Evolutionary conservation across 306 rosid species (phyloP).

Genomic region (Acacia confusa): DNA sequence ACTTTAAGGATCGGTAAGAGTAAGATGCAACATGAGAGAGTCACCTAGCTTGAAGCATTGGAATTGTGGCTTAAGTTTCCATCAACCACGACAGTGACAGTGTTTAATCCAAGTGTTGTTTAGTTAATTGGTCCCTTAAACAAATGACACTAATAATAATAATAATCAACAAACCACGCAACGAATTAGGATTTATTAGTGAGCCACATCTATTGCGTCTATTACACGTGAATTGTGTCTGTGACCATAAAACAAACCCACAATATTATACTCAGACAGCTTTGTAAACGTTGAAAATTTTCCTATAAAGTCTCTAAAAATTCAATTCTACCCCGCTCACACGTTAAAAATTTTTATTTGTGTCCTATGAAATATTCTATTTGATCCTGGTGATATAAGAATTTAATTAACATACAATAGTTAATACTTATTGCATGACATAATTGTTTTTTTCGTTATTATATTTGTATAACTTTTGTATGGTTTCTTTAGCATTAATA

Average conservation of each 20-base stretch:
- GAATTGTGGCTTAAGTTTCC: not conserved
- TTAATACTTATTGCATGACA: not conserved
- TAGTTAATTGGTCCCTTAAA: not conserved
- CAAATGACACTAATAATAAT: not conserved
- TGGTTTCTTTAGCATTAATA: too few species aligned
- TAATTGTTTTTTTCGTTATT: too few species aligned
- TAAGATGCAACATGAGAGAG: not conserved
- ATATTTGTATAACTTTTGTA: too few species aligned
- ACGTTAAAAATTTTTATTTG: too few species aligned
- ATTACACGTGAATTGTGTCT: constrained; percentile 38
- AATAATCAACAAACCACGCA: not conserved
- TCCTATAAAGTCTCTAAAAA: not conserved
- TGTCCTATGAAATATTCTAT: not conserved
- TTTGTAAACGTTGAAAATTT: not conserved
- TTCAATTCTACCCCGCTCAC: too few species aligned
- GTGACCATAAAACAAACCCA: not conserved
- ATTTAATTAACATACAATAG: too few species aligned
- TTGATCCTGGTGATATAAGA: not conserved
- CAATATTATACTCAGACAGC: not conserved
- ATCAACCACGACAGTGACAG: constrained; percentile 19
- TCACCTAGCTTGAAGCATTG: not conserved
- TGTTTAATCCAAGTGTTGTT: not conserved
- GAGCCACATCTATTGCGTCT: constrained; percentile 27
- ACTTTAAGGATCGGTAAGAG: too few species aligned
- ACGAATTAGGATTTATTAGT: constrained; percentile 4